A percentile compares a stretch with the other conserved stretches of the same genome.
These are phyloP conservation scores for Penicillium lividum DNA, from an alignment of 495 filamentous ascomycete species.

Conservation along the genomic window DNA sequence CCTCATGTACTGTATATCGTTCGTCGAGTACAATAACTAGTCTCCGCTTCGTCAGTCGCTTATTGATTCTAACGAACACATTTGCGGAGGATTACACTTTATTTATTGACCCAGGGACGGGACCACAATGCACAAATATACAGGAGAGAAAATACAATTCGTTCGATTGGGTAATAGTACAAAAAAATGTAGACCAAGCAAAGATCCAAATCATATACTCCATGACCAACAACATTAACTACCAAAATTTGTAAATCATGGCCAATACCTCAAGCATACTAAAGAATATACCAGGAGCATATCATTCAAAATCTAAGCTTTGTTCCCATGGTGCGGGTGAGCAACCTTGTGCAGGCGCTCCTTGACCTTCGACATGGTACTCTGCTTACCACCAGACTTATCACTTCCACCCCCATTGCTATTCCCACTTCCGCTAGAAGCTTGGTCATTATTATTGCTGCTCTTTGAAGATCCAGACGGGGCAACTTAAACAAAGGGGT, in stretches of 20 bases:
- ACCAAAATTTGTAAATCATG: too few relatives aligned
- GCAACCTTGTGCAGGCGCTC: constrained; percentile 33
- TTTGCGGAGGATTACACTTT: too few relatives aligned
- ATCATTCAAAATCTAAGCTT: neutral
- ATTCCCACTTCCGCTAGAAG: neutral
- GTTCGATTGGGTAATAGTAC: neutral
- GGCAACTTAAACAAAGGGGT: neutral
- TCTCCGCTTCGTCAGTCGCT: too few relatives aligned
- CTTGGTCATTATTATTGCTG: constrained; percentile 8
- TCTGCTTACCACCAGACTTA: constrained; percentile 20
- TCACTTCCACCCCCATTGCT: neutral
- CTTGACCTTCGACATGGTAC: constrained; percentile 34
- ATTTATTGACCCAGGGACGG: too few relatives aligned
- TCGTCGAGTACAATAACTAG: too few relatives aligned
- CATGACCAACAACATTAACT: neutral
- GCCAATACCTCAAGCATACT: too few relatives aligned
- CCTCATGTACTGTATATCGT: too few relatives aligned
- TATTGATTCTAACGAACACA: too few relatives aligned
- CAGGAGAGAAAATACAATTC: neutral
- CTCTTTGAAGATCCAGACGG: constrained; percentile 5
- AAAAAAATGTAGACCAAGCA: neutral
- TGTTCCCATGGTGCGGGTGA: constrained; percentile 15
- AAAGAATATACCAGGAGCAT: too few relatives aligned
- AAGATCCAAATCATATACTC: neutral
- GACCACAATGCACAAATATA: too few relatives aligned